Base-by-base conservation (phyloP, 495 filamentous ascomycete species). In the Hypomontagnella submonticulosa region DNA sequence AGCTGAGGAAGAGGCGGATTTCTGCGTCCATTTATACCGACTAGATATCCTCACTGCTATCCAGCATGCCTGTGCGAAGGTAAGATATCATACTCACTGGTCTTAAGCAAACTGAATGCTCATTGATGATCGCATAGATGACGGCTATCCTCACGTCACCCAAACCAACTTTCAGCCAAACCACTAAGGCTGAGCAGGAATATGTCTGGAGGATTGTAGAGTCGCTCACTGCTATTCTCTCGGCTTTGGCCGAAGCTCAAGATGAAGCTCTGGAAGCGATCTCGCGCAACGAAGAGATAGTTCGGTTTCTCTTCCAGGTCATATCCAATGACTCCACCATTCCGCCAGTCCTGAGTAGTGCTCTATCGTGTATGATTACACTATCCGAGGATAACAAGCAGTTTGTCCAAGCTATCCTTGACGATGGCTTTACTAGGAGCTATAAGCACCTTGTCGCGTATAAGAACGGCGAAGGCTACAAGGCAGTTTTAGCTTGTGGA, bases 11-110 rank as follows among this genome's bases (percentile, higher is more conserved):
- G 85, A 87, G 55, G 75, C 77, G 5, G 85, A 86, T 57, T 87
- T 88, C 44, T 85, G 84, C 56, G 75, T 89, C n/a, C 84, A 88
- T 54, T 69, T 89, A 52, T 88, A 80, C 59, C 73, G 87, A 48
- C 74, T 83, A 32, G 85, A 87, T 69, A 70, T 86, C 16, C 59
- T 88, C 37, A 84, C 84, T 15, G 83, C 86, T 13, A 76, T 85
- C 44, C 75, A 80, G 44, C 78, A 81, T 72, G 82, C 81, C 41
- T 73, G 79, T 13, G 73, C 79, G 46, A 79, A 76, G 55, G 84
- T 88, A 71, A 73, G 80, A 66, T 33, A 13, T 38, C 5, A 1
- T 49, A 19, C 8, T 16, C 33, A n/a, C 38, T 23, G 27, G 51
- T 6, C 4, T 3, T 37, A 34, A 38, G 0, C 30, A 13, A 12